Evolutionary conservation across 2,329 filamentous ascomycete genomes (phyloP), one percentile per base, ranked within the genome.

Genomic region (Fusarium tupiense): DNA sequence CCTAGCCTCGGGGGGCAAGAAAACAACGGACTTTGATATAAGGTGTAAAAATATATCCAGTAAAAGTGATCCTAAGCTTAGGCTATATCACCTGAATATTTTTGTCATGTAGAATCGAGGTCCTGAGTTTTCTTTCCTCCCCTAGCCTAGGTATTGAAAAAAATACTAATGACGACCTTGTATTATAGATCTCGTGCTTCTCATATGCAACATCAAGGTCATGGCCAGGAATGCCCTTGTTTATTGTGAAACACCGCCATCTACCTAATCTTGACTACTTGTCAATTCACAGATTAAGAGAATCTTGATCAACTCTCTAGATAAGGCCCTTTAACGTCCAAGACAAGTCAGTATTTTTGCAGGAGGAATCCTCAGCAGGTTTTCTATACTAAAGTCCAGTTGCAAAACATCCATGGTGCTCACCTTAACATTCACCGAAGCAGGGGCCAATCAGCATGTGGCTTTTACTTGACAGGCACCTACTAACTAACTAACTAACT

Each of bases 371-470:
- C 8, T 26, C 9, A 53, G 22, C 22, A 35, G 11, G 19, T 38
- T 38, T 26, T 26, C 33, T 38, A 17, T 35, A 33, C 12, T 24
- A 19, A 26, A 35, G 31, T 35, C 8, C 12, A 24, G 26, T 40
- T 60, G 8, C 26, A 11, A 31, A 24, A 22, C 24, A 31, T 24
- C 7, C 12, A 26, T 31, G 26, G 16, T 20, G 29, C 40, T 68
- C 64, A 54, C 67, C 57, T 43, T n/a, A 8, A 24, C 14, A 33
- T 46, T 58, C 44, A 57, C 58, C 49, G 43, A 52, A 24, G 11
- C 11, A 14, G 24, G 33, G 24, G 52, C 71, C 63, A 74, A 74
- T 74, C 50, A 74, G 56, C 46, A 54, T 8, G 29, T n/a, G n/a
- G 29, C n/a, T 13, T 53, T 47, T 24, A 6, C 65, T 44, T 26